Conservation (phyloP, 1,139 yeast species). For the Torulaspora pretoriensis region DNA sequence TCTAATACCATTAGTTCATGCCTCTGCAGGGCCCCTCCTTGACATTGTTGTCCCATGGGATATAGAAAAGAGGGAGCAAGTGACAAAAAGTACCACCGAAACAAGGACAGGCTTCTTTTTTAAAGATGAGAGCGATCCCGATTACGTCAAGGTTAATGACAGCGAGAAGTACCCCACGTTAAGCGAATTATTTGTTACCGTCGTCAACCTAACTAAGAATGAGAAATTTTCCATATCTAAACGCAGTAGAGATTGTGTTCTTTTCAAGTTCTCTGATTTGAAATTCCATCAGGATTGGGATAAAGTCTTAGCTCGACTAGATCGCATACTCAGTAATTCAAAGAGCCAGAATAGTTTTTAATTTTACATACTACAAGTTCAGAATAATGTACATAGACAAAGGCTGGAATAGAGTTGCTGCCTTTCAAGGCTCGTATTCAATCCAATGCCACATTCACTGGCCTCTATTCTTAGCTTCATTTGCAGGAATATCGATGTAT, state of each 20-base stretch:
- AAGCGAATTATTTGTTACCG: slow-evolving; percentile 43
- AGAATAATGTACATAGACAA: background rate
- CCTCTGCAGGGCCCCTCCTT: slow-evolving; percentile 87
- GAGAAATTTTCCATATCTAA: slow-evolving; percentile 45
- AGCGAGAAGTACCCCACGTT: slow-evolving; percentile 42
- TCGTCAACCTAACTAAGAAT: slow-evolving; percentile 40
- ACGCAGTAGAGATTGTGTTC: slow-evolving; percentile 50
- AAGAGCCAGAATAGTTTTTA: slow-evolving; percentile 10
- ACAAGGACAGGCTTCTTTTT: slow-evolving; percentile 72
- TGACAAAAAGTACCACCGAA: slow-evolving; percentile 25
- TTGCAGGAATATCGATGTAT: slow-evolving; percentile 19
- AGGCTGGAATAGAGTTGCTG: background rate
- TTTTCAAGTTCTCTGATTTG: slow-evolving; percentile 64
- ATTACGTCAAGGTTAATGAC: slow-evolving; percentile 32
- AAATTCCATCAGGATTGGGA: slow-evolving; percentile 61
- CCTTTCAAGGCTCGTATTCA: no score
- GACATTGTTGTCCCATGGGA: slow-evolving; percentile 74
- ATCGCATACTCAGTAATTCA: background rate
- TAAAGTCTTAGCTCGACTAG: slow-evolving; percentile 38
- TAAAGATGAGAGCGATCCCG: slow-evolving; percentile 64
- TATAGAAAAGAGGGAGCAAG: slow-evolving; percentile 31
- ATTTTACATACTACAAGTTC: slow-evolving; percentile 4
- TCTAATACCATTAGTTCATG: slow-evolving; percentile 82
- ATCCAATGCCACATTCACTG: background rate
- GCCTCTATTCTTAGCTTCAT: slow-evolving; percentile 4